Percentiles rank a stretch among this genome's conserved stretches.
These are phyloP conservation scores for Hansenula lynferdii DNA, from an alignment of 1,139 yeast species.

Conservation along the genomic window DNA sequence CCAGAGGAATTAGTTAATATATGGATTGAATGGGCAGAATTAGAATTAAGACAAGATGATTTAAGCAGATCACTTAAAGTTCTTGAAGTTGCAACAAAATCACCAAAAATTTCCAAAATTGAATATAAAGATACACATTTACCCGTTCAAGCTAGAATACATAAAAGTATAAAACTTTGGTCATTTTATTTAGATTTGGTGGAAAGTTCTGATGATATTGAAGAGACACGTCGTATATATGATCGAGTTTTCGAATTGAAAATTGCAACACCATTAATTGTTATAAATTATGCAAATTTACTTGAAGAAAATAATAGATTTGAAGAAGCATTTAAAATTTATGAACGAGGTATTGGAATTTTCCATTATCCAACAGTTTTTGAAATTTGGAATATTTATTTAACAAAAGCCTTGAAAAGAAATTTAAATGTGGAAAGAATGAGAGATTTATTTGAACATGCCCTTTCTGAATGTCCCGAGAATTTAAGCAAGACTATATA, in stretches of 20 bases:
- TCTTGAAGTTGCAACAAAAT: slow-evolving; percentile 44
- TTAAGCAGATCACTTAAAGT: slow-evolving; percentile 49
- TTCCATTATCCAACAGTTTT: slow-evolving; percentile 62
- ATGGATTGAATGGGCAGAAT: slow-evolving; percentile 72
- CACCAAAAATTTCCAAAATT: slow-evolving; percentile 14
- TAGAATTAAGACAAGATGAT: slow-evolving; percentile 48
- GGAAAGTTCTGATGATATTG: slow-evolving; percentile 49
- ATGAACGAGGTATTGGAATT: slow-evolving; percentile 58
- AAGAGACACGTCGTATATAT: slow-evolving; percentile 44
- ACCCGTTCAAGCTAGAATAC: slow-evolving; percentile 55
- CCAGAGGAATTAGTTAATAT: slow-evolving; percentile 63
- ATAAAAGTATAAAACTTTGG: slow-evolving; percentile 67
- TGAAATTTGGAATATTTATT: slow-evolving; percentile 71
- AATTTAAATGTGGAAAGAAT: slow-evolving; percentile 47
- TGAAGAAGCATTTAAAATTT: slow-evolving; percentile 55
- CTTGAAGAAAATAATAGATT: slow-evolving; percentile 44
- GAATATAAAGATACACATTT: slow-evolving; percentile 25
- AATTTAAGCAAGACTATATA: slow-evolving; percentile 42
- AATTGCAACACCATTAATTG: slow-evolving; percentile 63
- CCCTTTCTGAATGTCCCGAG: slow-evolving; percentile 45
- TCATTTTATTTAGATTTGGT: slow-evolving; percentile 66
- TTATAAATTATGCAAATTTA: slow-evolving; percentile 64
- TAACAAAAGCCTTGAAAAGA: slow-evolving; percentile 45
- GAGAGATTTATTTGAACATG: slow-evolving; percentile 72
- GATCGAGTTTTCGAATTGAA: slow-evolving; percentile 56